Conservation (phyloP, 805 yeast genomes). For the Wickerhamomyces alni region DNA sequence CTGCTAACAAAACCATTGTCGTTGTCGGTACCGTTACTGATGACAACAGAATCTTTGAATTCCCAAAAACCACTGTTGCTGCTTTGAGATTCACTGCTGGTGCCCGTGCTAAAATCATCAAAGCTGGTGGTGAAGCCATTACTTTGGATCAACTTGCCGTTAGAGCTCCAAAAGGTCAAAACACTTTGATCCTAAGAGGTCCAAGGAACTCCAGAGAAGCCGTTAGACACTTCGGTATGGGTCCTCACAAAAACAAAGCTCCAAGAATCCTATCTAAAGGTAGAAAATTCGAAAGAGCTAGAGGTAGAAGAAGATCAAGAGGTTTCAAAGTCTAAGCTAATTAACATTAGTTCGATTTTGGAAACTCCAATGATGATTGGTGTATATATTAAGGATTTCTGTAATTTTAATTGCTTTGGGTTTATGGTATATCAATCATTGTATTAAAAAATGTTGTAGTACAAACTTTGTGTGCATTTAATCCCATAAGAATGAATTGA, state of each 20-base stretch:
- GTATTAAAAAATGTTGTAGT: slow-evolving; percentile 6
- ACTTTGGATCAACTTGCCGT: slow-evolving; percentile 98
- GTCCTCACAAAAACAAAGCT: slow-evolving; percentile 99
- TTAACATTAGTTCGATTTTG: slow-evolving; percentile 1
- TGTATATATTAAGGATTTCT: slow-evolving; percentile 11
- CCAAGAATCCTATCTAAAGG: slow-evolving; percentile 97
- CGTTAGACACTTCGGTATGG: slow-evolving; percentile 99
- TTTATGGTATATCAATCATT: slow-evolving; percentile 16
- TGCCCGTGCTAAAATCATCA: slow-evolving; percentile 95
- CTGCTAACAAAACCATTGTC: slow-evolving; percentile 88
- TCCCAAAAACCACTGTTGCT: slow-evolving; percentile 97
- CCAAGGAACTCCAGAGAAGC: slow-evolving; percentile 99
- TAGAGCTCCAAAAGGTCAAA: slow-evolving; percentile 99
- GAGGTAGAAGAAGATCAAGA: slow-evolving; percentile 99
- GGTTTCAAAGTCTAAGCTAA: slow-evolving; percentile 97
- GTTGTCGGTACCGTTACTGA: slow-evolving; percentile 99
- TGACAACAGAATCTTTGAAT: slow-evolving; percentile 86
- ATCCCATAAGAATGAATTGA: slow-evolving; percentile 14
- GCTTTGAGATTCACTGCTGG: slow-evolving; percentile 99
- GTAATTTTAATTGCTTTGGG: slow-evolving; percentile 8
- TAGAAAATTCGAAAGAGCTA: slow-evolving; percentile 99
- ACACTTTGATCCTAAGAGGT: slow-evolving; percentile 97
- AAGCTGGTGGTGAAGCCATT: slow-evolving; percentile 99
- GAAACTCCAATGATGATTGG: slow-evolving; percentile 11
- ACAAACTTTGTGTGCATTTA: no score